These are phyloP conservation scores for Byssoonygena ceratinophila DNA, from an alignment of 2,329 filamentous ascomycete species.

Conservation along the genomic window DNA sequence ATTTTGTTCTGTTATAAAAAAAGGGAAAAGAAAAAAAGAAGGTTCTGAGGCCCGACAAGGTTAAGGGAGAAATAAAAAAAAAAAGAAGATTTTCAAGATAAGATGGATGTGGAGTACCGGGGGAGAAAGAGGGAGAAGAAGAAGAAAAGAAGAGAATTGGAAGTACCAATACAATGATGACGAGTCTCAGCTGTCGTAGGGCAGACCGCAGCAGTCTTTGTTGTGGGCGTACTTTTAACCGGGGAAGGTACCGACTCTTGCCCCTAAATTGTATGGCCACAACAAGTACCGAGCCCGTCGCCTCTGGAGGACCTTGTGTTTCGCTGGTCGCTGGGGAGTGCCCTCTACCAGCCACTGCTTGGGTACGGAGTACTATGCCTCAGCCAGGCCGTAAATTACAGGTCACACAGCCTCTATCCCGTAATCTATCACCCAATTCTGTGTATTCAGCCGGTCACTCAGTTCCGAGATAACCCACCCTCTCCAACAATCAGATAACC, in stretches of 20 bases:
- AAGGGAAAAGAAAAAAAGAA: conserved; percentile 15
- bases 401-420: not conserved
- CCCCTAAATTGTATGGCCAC: not conserved
- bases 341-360: too few species aligned
- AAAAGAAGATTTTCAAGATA: conserved; percentile 5
- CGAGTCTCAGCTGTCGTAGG: conserved; percentile 4
- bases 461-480: not conserved
- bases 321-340: too few species aligned
- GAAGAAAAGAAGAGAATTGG: not conserved
- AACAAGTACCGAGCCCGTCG: not conserved
- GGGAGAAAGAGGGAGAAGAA: too few species aligned
- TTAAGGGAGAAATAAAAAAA: conserved; percentile 8
- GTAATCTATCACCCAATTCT: too few species aligned
- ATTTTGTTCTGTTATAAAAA: not conserved
- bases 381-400: not conserved
- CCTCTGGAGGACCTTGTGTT: not conserved
- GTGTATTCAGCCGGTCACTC: not conserved
- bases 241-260: not conserved
- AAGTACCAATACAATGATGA: conserved; percentile 7
- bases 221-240: not conserved
- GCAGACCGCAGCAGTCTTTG: not conserved
- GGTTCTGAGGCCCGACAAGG: conserved; percentile 11
- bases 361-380: too few species aligned
- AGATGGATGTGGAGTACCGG: not conserved
- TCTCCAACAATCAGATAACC: too few species aligned